These are phyloP conservation scores for Komagataella populi DNA, from an alignment of 805 yeast species.

Conservation along the genomic window DNA sequence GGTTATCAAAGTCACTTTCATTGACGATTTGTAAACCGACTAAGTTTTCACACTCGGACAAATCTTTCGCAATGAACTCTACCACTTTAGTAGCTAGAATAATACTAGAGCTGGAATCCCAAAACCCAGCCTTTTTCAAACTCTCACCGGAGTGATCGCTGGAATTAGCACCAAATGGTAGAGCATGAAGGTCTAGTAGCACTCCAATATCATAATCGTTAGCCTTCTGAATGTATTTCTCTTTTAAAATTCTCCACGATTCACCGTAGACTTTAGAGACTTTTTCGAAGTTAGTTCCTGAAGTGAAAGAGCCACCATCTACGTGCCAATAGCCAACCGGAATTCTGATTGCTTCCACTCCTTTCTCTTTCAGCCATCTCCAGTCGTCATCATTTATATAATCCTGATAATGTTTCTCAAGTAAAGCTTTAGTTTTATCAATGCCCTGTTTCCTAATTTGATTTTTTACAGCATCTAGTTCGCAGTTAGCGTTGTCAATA, in stretches of 20 bases:
- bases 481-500: constrained; percentile 45
- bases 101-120: constrained; percentile 32
- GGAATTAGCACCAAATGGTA: constrained; percentile 88
- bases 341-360: constrained; percentile 70
- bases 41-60: constrained; percentile 47
- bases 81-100: constrained; percentile 34
- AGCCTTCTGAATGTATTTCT: constrained; percentile 43
- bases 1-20: constrained; percentile 58
- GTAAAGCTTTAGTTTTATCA: constrained; percentile 35
- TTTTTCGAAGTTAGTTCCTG: constrained; percentile 48
- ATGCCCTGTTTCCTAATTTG: constrained; percentile 33
- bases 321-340: constrained; percentile 90
- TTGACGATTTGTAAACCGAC: constrained; percentile 78
- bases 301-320: constrained; percentile 43
- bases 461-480: constrained; percentile 56
- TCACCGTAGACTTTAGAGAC: constrained; percentile 44
- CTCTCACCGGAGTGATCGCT: constrained; percentile 74
- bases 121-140: constrained; percentile 48
- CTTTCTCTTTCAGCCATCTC: constrained; percentile 52
- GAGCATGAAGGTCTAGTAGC: constrained; percentile 73
- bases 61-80: constrained; percentile 48
- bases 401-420: constrained; percentile 53
- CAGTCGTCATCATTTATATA: constrained; percentile 65
- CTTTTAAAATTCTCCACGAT: constrained; percentile 58
- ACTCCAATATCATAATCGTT: constrained; percentile 51